These are phyloP conservation scores for Raffaelea deltoideospora DNA, from an alignment of 2,329 filamentous ascomycete species.

Conservation along the genomic window DNA sequence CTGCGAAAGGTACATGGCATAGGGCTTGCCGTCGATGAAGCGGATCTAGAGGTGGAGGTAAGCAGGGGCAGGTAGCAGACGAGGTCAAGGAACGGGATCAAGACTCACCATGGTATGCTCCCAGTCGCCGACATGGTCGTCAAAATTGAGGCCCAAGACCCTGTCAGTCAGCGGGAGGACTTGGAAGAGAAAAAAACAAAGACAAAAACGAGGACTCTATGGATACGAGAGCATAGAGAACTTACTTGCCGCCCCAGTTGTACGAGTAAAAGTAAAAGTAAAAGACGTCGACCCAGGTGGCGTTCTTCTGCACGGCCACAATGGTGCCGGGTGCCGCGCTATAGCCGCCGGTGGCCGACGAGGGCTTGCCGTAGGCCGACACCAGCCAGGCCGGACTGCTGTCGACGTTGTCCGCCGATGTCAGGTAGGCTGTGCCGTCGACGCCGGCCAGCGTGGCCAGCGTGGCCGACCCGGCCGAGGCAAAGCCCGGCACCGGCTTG, in stretches of 20 bases:
- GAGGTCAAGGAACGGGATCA: not conserved
- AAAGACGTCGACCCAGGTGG: constrained; percentile 10
- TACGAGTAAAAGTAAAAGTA: constrained; percentile 12
- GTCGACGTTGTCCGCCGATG: constrained; percentile 6
- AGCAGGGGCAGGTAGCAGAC: not conserved
- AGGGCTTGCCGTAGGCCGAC: constrained; percentile 9
- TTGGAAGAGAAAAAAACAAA: not conserved
- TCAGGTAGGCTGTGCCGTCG: constrained; percentile 8
- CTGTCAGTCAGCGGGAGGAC: constrained; percentile 1
- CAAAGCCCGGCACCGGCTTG: constrained; percentile 2
- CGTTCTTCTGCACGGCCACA: constrained; percentile 11
- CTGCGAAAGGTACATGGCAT: constrained; percentile 11
- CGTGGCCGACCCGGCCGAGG: constrained; percentile 6
- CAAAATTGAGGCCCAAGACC: constrained; percentile 11
- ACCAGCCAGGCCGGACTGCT: constrained; percentile 7
- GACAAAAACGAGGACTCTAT: too few relatives aligned
- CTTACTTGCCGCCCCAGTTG: constrained; percentile 9
- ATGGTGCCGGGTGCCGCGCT: constrained; percentile 10
- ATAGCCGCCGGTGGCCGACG: constrained; percentile 4
- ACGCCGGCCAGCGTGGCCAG: constrained; percentile 7
- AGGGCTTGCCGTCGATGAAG: constrained; percentile 10
- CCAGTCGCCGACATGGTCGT: constrained; percentile 14
- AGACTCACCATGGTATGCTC: constrained; percentile 11
- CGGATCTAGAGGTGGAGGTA: constrained; percentile 8
- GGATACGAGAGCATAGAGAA: too few relatives aligned